Evolutionary conservation across 1,284 basidiomycete genomes (phyloP), one percentile per base, ranked within the genome.

Genomic region (Taiwanofungus camphoratus): DNA sequence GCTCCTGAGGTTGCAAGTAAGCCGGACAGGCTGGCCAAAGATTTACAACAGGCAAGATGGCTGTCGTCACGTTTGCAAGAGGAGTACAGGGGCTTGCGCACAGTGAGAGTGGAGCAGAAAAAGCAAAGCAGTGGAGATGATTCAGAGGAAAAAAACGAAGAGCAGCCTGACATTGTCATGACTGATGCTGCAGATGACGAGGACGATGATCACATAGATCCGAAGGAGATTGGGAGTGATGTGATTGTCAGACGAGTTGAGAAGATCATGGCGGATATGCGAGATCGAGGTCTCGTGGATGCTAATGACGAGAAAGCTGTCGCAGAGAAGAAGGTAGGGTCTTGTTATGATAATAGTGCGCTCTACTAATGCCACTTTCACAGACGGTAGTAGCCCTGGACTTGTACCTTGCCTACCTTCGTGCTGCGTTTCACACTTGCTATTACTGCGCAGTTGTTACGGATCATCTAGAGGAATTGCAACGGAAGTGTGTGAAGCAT

Each of bases 401-500:
- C 69, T 65, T 92, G 63, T 89, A 90, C 63, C 71, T 92, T 63
- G 79, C 81, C 42, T 92, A 92, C 66, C 69, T 93, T 58, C 85
- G 91, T 56, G 74, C 77, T 60, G 87, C 84, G 41, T 92, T 87
- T 67, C 77, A 90, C 75, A 83, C 87, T 59, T 94, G 94, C 76
- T 97, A 93, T 68, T 97, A 97, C 69, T 97, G 93, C 71, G 83
- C 88, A 56, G 83, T 91, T 61, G 79, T 89, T 53, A 87, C 83
- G 61, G 87, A 94, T 67, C 92, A 92, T 71, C 68, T 86, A 63
- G 94, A 97, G 69, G 92, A 95, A 73, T 76, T 97, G 57, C 85
- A 92, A 64, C 79, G 91, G 59, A 91, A 92, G 68, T 96, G 93
- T 72, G 74, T 95, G 55, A 85, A 83, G 68, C 94, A 97, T 70